These are phyloP conservation scores for Hysterangium stoloniferum DNA, from an alignment of 768 basidiomycete species.

Conservation along the genomic window DNA sequence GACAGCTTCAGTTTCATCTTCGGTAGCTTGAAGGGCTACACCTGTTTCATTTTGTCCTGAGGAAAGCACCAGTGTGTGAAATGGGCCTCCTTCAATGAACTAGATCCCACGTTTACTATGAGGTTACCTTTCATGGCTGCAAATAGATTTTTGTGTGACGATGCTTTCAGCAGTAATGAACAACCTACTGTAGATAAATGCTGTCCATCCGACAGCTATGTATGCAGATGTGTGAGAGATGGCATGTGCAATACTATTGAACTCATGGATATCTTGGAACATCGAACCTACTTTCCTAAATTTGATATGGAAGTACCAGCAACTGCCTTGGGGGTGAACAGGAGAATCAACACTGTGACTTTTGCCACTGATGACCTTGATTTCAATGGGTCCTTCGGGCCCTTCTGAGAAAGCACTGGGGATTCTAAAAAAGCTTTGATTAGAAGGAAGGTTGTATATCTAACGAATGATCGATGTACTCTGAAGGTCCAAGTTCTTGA, in stretches of 20 bases:
- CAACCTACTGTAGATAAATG: slow-evolving; percentile 72
- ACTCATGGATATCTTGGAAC: slow-evolving; percentile 79
- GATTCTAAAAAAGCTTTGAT: slow-evolving; percentile 36
- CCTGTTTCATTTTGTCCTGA: slow-evolving; percentile 52
- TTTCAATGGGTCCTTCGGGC: slow-evolving; percentile 51
- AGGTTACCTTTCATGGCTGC: slow-evolving; percentile 63
- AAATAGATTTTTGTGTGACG: slow-evolving; percentile 10
- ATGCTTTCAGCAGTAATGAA: background rate
- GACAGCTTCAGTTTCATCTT: slow-evolving; percentile 64
- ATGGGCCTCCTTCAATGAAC: slow-evolving; percentile 39
- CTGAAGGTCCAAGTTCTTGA: slow-evolving; percentile 64
- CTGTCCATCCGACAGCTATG: slow-evolving; percentile 78
- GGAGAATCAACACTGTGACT: slow-evolving; percentile 83
- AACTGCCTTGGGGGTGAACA: slow-evolving; percentile 85
- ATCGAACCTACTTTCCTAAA: slow-evolving; percentile 55
- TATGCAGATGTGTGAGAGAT: background rate
- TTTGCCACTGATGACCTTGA: slow-evolving; percentile 86
- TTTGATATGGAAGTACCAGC: slow-evolving; percentile 83
- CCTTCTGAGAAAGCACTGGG: slow-evolving; percentile 70
- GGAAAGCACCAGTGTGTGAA: slow-evolving; percentile 83
- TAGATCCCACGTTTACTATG: slow-evolving; percentile 37
- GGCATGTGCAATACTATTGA: background rate
- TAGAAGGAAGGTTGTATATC: background rate
- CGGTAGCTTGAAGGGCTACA: slow-evolving; percentile 49
- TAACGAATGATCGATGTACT: slow-evolving; percentile 39